Evolutionary conservation across 2,329 filamentous ascomycete species (phyloP), one percentile per base, ranked within the genome.

Genomic region (Penicillium digitatum): DNA sequence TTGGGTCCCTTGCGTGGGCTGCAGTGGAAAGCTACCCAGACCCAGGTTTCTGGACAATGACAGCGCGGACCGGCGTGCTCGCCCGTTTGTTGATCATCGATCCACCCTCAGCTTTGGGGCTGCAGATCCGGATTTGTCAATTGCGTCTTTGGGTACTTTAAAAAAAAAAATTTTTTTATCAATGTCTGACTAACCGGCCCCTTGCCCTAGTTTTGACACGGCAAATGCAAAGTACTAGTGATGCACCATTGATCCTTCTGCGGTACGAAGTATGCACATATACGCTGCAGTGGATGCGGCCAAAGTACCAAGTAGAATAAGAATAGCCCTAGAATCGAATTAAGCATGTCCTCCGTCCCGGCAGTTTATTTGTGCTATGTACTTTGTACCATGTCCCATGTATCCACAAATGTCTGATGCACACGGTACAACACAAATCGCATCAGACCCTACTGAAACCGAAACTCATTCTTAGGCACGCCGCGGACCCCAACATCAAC

Each of bases 401-500:
- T 45, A n/a, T 12, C 20, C 16, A 18, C 10, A 16, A 16, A 44
- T 44, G 18, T n/a, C 12, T 31, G 40, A 49, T 42, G 39, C 24
- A 31, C 29, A 20, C 24, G 22, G 14, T 14, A 24, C 31, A 24
- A 48, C 12, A 47, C 18, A 31, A 29, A 42, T 54, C 32, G 11
- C 12, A 10, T 46, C 56, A 51, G 22, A 56, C 44, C 37, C 42
- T 50, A 62, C 54, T 62, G 50, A 38, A 85, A 73, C 74, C 80
- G 85, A 72, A 88, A 90, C 70, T 84, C 80, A 72, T 86, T 83
- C 60, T 83, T 79, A 49, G 79, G 77, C 67, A 85, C 65, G 0
- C 90, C 89, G 64, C 74, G 77, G 3, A 87, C 82, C 3, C 88
- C 89, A 57, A 95, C 89, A 69, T 94, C 83, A 46, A 93, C 81